Percentiles rank a stretch among this genome's conserved stretches.
Evolutionary conservation across 257 asterid species (phyloP).

Genomic region (Eustoma russellianum): DNA sequence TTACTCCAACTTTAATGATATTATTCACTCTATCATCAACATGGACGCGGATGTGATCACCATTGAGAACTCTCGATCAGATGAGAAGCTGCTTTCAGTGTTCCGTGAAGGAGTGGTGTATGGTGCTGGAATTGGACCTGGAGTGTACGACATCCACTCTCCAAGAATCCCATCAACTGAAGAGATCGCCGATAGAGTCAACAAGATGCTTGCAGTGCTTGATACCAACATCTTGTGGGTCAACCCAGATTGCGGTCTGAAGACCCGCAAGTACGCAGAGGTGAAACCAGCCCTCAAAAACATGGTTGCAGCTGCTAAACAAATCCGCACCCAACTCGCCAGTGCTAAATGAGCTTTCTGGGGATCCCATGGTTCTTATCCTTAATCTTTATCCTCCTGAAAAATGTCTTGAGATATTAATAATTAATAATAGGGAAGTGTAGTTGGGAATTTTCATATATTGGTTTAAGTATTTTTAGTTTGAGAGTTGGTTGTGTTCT

Average conservation of each 20-base stretch:
- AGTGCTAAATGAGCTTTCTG: constrained; percentile 34
- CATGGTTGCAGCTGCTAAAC: constrained; percentile 86
- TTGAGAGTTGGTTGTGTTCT: no score
- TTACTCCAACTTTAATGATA: constrained; percentile 98
- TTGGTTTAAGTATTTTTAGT: no score
- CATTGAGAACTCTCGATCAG: constrained; percentile 94
- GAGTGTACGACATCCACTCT: constrained; percentile 93
- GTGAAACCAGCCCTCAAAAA: constrained; percentile 83
- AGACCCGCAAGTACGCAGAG: constrained; percentile 85
- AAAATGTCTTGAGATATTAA: no score
- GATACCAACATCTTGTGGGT: constrained; percentile 97
- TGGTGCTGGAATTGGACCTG: constrained; percentile 98
- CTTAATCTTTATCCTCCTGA: background rate
- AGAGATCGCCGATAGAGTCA: constrained; percentile 79
- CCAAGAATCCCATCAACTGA: constrained; percentile 90
- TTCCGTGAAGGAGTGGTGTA: constrained; percentile 96
- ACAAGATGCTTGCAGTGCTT: constrained; percentile 96
- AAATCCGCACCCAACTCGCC: constrained; percentile 63
- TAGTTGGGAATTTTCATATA: no score
- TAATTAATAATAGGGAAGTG: no score
- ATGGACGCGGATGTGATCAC: constrained; percentile 99
- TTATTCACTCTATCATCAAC: constrained; percentile 89
- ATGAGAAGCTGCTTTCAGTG: constrained; percentile 91
- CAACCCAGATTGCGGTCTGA: constrained; percentile 95
- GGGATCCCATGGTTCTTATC: background rate